Base-by-base conservation (phyloP, 306 rosid genomes). In the Carpinus fangiana region DNA sequence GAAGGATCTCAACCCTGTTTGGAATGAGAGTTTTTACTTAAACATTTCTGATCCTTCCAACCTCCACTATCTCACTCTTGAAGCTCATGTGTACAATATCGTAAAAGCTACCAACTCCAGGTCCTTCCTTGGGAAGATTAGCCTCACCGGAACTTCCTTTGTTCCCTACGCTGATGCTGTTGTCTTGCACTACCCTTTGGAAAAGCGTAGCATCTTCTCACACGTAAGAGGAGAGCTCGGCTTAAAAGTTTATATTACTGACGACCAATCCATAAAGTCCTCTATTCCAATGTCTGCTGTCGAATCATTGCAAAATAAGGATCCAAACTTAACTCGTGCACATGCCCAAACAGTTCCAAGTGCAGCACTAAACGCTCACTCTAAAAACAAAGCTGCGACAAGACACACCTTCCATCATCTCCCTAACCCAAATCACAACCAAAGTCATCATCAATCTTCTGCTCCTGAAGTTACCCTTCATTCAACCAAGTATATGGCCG, bases 11-110 rank as follows among this genome's bases (percentile, higher is more conserved):
- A 90, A 79, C 70, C 98, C 98, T 1, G 90, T 89, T 85, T 93
- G 98, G 98, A 88, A 89, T 28, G 98, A 93, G 81, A 89, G 88
- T 65, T 88, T 89, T 87, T 89, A 87, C 89, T 93, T 93, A 90
- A 91, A 89, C 66, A 84, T 93, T 47, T 87, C 97, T 18, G 92
- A 93, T 78, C 98, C 98, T 83, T 79, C 90, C 7, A 91, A 83
- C 80, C 90, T 93, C 53, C 92, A 81, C 68, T 82, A 64, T 72
- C 98, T 91, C 78, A 68, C 87, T 75, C 94, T 93, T 76, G 93
- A 93, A 50, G 97, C 65, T 81, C 82, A 82, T 82, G 76, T 91
- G 82, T 87, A 88, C 83, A 81, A 85, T 72, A 81, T 89, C 69
- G 65, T 80, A n/a, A 86, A 60, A 77, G 88, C 80, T 71, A 79